Evolutionary conservation across 495 filamentous ascomycete genomes (phyloP).

Genomic region (Penicillium goetzii): DNA sequence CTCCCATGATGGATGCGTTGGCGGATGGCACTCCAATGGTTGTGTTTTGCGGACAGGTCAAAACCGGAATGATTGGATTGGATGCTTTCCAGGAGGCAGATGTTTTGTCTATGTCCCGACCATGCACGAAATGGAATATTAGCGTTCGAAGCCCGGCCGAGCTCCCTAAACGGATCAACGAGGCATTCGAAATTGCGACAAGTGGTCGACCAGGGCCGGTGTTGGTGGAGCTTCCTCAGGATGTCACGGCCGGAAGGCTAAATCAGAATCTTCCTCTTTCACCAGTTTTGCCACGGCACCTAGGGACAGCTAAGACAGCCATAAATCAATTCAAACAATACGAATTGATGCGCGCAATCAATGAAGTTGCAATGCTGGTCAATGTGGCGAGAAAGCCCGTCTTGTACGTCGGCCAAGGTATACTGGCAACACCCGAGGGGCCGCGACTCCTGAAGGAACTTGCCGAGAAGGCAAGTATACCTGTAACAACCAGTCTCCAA

Average conservation of each 20-base stretch:
- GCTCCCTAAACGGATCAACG: slow-evolving; percentile 60
- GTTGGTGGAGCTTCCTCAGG: slow-evolving; percentile 64
- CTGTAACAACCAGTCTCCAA: slow-evolving; percentile 68
- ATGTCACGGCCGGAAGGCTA: slow-evolving; percentile 51
- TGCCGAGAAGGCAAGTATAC: slow-evolving; percentile 60
- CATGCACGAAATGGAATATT: slow-evolving; percentile 71
- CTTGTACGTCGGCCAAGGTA: slow-evolving; percentile 62
- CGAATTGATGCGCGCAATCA: slow-evolving; percentile 26
- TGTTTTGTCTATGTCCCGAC: slow-evolving; percentile 61
- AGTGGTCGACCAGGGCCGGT: slow-evolving; percentile 64
- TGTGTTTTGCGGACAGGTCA: slow-evolving; percentile 64
- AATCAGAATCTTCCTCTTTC: not conserved
- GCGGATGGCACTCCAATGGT: slow-evolving; percentile 66
- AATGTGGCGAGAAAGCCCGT: slow-evolving; percentile 63
- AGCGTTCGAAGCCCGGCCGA: slow-evolving; percentile 64
- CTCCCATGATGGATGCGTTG: slow-evolving; percentile 64
- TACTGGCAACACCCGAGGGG: slow-evolving; percentile 50
- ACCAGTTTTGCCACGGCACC: slow-evolving; percentile 29
- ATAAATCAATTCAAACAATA: slow-evolving; percentile 28
- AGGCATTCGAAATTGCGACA: slow-evolving; percentile 66
- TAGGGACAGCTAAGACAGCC: slow-evolving; percentile 27
- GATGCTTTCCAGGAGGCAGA: slow-evolving; percentile 69
- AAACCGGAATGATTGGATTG: slow-evolving; percentile 57
- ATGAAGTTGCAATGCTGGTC: slow-evolving; percentile 58
- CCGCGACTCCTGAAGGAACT: slow-evolving; percentile 58